Evolutionary conservation across 352 stramenopile species (phyloP), one percentile per base, ranked within the genome.

Genomic region (Globisporangium cederbergense): DNA sequence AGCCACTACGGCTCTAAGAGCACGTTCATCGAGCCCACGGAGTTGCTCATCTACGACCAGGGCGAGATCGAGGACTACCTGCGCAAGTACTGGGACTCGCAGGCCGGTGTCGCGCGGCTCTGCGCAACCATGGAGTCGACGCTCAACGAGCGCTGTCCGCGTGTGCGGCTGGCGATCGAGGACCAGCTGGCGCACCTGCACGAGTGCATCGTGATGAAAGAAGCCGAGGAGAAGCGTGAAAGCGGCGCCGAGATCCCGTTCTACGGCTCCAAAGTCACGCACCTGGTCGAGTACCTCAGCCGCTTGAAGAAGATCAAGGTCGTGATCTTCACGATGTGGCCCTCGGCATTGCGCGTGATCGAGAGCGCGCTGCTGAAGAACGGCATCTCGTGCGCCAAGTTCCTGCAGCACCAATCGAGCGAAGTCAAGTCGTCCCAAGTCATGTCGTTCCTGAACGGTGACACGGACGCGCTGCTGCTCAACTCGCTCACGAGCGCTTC

Each of bases 261-360:
- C n/a, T 86, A 88, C 65, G 88, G 88, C 28, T 90, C 68, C 64
- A 96, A 96, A 68, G 87, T 90, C 49, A 78, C 77, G 32, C 67
- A 79, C 10, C 64, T 96, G 14, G 76, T 96, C 58, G 75, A 78
- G 50, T 92, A 89, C 54, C 65, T 95, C 25, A 67, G 67, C 20
- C 74, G 76, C 6, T 52, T 89, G 36, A 47, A 68, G n/a, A 78
- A 60, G 14, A 75, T 79, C 46, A 86, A 92, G 57, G 83, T 89
- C 16, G 87, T 96, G 49, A 68, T 96, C 45, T 96, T 96, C 65
- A 91, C 81, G 18, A 93, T 92, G 78, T 96, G 85, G 85, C 61
- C 82, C 66, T 77, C 71, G 45, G 84, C 77, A 7, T 64, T 96
- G 38, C 71, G 74, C 16, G 73, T 93, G 47, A 68, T 95, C 16